Base-by-base conservation (phyloP, 108 stramenopile genomes). In the Pseudonitzschia delicatissima region DNA sequence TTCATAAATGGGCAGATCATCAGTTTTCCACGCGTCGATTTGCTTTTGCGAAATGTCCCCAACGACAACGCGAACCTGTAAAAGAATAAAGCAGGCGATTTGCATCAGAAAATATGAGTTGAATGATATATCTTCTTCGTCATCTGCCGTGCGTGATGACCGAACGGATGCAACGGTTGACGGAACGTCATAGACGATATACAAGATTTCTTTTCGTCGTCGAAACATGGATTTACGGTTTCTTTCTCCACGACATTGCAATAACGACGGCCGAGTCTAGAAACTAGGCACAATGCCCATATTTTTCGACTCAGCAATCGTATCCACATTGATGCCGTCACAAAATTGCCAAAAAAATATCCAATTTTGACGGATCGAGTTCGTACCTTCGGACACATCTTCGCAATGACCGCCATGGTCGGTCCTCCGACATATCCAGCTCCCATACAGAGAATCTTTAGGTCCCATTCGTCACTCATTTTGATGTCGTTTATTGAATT, bases 371-470 rank as follows among this genome's bases (percentile, higher is more conserved):
- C 29, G 29, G 28, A 35, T 58, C 67, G 17, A 17, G 42, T 1
- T 45, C 93, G 52, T 65, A 94, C 93, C 85, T 94, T 83, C 11
- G 97, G 97, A 69, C 96, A 97, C 59, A 92, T 85, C 66, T 86
- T 81, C 25, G 98, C 98, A 80, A 99, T 99, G 40, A 98, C 96
- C 1, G 98, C 98, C 98, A 99, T 99, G 47, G 98, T 99, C 3
- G 98, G 98, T n/a, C 98, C 98, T 32, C 98, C 98, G 59, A 99
- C 98, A 52, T 99, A 99, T 28, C 98, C 99, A 23, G 97, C 97
- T 53, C 98, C 98, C 95, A 97, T 98, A 86, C 96, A 98, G 74
- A 95, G 95, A 58, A 98, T 96, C 79, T 96, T 80, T 13, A 94
- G 75, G 66, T 93, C 87, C 74, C 77, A 97, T 49, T 88, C 85